phyloP scores from a whole-genome alignment of 2,329 filamentous ascomycete species.

The Talaromyces sp. region DNA sequence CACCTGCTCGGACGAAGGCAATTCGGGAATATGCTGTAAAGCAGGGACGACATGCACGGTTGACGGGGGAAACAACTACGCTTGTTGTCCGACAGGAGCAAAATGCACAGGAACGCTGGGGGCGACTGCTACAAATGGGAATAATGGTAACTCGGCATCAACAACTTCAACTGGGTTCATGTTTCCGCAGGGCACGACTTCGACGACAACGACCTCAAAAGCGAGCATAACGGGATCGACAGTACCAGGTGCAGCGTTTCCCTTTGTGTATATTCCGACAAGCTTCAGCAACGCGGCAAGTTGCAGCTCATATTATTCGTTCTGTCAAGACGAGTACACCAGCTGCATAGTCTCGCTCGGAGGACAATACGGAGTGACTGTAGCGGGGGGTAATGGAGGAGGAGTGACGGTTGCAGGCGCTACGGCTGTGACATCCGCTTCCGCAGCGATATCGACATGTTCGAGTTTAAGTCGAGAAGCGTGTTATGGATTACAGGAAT shows the following conservation, averaged over 20 bases:
- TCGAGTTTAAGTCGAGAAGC: conserved; percentile 48
- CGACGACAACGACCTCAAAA: conserved; percentile 33
- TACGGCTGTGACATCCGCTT: conserved; percentile 43
- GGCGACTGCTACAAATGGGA: conserved; percentile 23
- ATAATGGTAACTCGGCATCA: conserved; percentile 17
- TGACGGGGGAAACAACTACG: conserved; percentile 58
- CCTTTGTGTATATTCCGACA: conserved; percentile 55
- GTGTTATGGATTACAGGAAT: conserved; percentile 50
- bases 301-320: conserved; percentile 56
- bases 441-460: conserved; percentile 45
- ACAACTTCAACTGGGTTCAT: conserved; percentile 34
- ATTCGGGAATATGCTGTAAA: conserved; percentile 57
- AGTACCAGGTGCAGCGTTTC: conserved; percentile 52
- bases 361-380: conserved; percentile 53
- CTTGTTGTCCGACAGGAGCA: conserved; percentile 60
- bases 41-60: conserved; percentile 54
- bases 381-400: conserved; percentile 48
- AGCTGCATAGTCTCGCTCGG: conserved; percentile 48
- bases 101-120: conserved; percentile 58
- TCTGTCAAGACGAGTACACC: conserved; percentile 50
- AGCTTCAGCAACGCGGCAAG: conserved; percentile 52
- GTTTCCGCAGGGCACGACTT: conserved; percentile 36
- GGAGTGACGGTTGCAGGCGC: conserved; percentile 51
- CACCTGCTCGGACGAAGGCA: conserved; percentile 53
- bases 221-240: conserved; percentile 50